Conservation (phyloP, 2,329 filamentous ascomycete genomes). For the Pseudogymnoascus sp. region DNA sequence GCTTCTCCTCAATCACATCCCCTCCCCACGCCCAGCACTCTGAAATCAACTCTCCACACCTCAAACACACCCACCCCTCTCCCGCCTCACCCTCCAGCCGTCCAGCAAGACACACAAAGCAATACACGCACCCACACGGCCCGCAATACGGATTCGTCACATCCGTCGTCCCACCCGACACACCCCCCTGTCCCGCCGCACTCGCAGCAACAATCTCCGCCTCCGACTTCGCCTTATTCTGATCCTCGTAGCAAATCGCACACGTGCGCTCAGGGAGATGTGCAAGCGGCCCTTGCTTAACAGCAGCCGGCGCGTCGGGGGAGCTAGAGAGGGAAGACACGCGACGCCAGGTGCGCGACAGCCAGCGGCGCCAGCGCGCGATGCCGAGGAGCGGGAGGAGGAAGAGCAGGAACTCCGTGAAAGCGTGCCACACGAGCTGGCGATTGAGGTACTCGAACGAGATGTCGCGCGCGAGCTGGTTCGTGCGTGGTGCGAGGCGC, state of each 20-base stretch:
- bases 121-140: slow-evolving; percentile 87
- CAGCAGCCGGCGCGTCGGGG: slow-evolving; percentile 41
- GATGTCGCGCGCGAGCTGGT: slow-evolving; percentile 80
- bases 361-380: slow-evolving; percentile 82
- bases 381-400: slow-evolving; percentile 95
- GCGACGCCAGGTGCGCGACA: slow-evolving; percentile 79
- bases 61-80: slow-evolving; percentile 84
- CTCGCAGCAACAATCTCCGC: slow-evolving; percentile 66
- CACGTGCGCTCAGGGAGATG: slow-evolving; percentile 92
- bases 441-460: slow-evolving; percentile 97
- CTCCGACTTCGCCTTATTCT: slow-evolving; percentile 67
- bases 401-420: slow-evolving; percentile 97
- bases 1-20: slow-evolving; percentile 62
- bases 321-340: slow-evolving; percentile 55
- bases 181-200: slow-evolving; percentile 61
- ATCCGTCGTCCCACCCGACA: slow-evolving; percentile 84
- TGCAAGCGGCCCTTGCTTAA: slow-evolving; percentile 63
- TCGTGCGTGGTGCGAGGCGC: slow-evolving; percentile 75
- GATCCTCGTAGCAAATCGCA: slow-evolving; percentile 92
- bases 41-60: slow-evolving; percentile 76
- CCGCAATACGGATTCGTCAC: slow-evolving; percentile 95
- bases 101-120: slow-evolving; percentile 89
- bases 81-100: slow-evolving; percentile 87
- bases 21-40: slow-evolving; percentile 88
- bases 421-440: slow-evolving; percentile 98